Evolutionary conservation across 805 yeast genomes (phyloP).

Genomic region (Candida silvatica): DNA sequence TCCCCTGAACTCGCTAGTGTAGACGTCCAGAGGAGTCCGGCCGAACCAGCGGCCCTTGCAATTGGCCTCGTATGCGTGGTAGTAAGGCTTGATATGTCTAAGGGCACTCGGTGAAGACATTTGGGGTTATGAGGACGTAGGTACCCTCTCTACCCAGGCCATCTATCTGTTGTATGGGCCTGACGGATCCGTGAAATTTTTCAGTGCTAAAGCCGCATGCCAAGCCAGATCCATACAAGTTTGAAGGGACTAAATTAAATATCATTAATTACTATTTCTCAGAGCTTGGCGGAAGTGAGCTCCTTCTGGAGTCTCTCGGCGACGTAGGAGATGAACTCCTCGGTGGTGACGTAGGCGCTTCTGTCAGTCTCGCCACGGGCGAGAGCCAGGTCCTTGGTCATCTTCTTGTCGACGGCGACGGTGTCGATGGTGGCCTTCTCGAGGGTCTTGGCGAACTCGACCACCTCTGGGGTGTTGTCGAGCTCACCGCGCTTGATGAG

Average conservation of each 20-base stretch:
- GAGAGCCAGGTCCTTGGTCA: constrained; percentile 95
- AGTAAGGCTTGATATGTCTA: constrained; percentile 11
- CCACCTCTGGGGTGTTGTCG: constrained; percentile 81
- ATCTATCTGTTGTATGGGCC: too few relatives aligned
- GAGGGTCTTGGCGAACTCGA: constrained; percentile 65
- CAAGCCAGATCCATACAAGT: too few relatives aligned
- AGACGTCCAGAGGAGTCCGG: constrained; percentile 9
- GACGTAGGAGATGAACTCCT: constrained; percentile 82
- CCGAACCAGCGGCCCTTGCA: constrained; percentile 10
- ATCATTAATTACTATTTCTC: too few relatives aligned
- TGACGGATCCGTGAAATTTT: too few relatives aligned
- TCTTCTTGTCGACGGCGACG: constrained; percentile 72
- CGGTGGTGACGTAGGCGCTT: constrained; percentile 77
- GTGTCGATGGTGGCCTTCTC: constrained; percentile 85
- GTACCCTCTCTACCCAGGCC: too few relatives aligned
- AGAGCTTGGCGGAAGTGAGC: constrained; percentile 2
- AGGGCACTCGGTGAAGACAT: constrained; percentile 10
- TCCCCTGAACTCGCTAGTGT: constrained; percentile 9
- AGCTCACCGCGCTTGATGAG: constrained; percentile 85
- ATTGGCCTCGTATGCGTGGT: constrained; percentile 7
- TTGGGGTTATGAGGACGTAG: too few relatives aligned
- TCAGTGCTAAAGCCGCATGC: too few relatives aligned
- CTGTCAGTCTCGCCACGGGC: constrained; percentile 84
- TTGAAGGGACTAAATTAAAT: too few relatives aligned
- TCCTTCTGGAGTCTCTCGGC: constrained; percentile 44